Percentiles rank a stretch among this genome's conserved stretches.
phyloP scores from a whole-genome alignment of 345 rosid species.

The Arabis alpina region DNA sequence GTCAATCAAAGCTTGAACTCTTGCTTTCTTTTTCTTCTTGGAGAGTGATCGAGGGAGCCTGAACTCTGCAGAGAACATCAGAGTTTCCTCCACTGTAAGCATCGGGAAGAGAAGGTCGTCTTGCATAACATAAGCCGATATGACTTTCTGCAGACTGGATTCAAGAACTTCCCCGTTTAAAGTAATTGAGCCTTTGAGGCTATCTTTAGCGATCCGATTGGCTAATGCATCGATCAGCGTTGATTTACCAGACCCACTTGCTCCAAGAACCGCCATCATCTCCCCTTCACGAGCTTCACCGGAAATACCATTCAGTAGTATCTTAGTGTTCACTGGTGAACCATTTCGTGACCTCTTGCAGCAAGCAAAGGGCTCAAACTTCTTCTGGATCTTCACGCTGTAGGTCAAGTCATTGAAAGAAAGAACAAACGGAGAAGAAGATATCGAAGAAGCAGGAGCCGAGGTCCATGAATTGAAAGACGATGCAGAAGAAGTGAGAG shows the following conservation, averaged over 20 bases:
- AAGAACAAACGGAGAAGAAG: slow-evolving; percentile 69
- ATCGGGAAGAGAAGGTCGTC: slow-evolving; percentile 93
- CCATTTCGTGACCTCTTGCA: slow-evolving; percentile 37
- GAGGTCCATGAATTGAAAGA: slow-evolving; percentile 44
- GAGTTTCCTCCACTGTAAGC: slow-evolving; percentile 91
- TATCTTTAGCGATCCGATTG: slow-evolving; percentile 69
- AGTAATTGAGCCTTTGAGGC: slow-evolving; percentile 73
- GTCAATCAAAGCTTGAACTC: slow-evolving; percentile 89
- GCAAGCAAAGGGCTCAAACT: slow-evolving; percentile 44
- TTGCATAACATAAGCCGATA: slow-evolving; percentile 96
- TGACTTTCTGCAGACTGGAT: slow-evolving; percentile 74
- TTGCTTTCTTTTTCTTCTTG: slow-evolving; percentile 64
- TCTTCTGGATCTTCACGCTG: slow-evolving; percentile 58
- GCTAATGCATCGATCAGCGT: slow-evolving; percentile 93
- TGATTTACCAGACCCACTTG: slow-evolving; percentile 95
- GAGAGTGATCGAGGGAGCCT: slow-evolving; percentile 88
- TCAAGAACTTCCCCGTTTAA: slow-evolving; percentile 79
- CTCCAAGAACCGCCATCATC: slow-evolving; percentile 94
- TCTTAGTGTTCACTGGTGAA: slow-evolving; percentile 42
- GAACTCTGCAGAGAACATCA: slow-evolving; percentile 95
- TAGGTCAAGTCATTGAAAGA: slow-evolving; percentile 70
- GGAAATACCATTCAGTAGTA: slow-evolving; percentile 57
- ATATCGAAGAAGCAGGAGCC: slow-evolving; percentile 46
- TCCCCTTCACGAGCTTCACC: slow-evolving; percentile 77
- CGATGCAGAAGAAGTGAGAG: slow-evolving; percentile 43